Evolutionary conservation across 78 protist genomes (phyloP), one percentile per base, ranked within the genome.

Genomic region (Chrysochromulina tobinii): DNA sequence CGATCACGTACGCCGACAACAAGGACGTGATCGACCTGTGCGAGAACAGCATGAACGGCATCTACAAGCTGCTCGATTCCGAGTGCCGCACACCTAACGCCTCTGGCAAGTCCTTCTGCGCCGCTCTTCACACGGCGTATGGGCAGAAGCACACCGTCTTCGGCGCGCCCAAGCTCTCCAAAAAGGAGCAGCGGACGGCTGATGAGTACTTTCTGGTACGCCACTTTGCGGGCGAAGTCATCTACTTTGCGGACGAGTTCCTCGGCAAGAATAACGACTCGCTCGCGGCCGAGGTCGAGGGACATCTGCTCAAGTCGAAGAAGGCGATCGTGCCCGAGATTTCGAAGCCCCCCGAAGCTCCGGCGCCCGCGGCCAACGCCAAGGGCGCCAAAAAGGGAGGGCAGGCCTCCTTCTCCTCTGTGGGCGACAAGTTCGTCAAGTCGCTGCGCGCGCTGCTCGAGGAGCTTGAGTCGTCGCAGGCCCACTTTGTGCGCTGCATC

Each of bases 211-310:
- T 72, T 15, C 12, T 25, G 57, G 81, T 72, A 2, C 72, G 90
- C 61, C 99, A 97, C 92, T 97, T 95, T 93, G 99, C 99, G 23
- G 99, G 99, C 61, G 96, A 90, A 53, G 98, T 97, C 38, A 61
- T 87, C 15, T 97, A 97, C 92, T 89, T 66, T 61, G 75, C 94
- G 59, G 61, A 20, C 38, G 97, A 96, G 20, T 97, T 97, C 94
- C 54, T 96, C 17, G 97, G 90, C 54, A 94, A 93, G 91, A 97
- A 97, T 89, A 95, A 92, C 64, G 98, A 96, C 93, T 55, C 64
- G 23, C n/a, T 72, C 15, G 3, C 81, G 12, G 53, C 38, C 54
- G 81, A 72, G 14, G 15, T 72, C n/a, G n/a, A 15, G 12, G 81
- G 7, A 18, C 54, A 14, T 3, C 53, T 25, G 14, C n/a, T 15